Evolutionary conservation across 2,329 filamentous ascomycete species (phyloP), one percentile per base, ranked within the genome.

Genomic region (Alternaria arborescens): DNA sequence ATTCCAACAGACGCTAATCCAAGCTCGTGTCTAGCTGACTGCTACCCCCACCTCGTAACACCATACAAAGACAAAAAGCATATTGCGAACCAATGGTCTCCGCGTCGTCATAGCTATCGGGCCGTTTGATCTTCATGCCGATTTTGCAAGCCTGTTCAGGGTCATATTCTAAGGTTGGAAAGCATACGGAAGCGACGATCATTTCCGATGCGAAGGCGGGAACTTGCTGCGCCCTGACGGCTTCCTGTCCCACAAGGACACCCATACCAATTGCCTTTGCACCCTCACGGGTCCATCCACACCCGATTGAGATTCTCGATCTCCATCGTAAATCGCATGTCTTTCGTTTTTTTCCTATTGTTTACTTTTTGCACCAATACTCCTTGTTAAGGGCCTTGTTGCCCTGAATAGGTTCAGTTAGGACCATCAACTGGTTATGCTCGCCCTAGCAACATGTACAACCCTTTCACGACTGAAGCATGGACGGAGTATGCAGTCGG

Each of bases 401-500:
- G 8, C 32, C 40, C 40, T 50, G 30, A 8, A 7, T 16, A 24
- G 5, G 24, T 7, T 38, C 43, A 16, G 40, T 8, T 24, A 20
- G 52, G 32, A 14, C 42, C n/a, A 18, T 55, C 30, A 40, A 16
- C 8, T 7, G 16, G 38, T n/a, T 12, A 55, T 46, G 20, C 34
- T 32, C 24, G 11, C 22, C 24, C 40, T 22, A 16, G 20, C 42
- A 51, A 26, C 18, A 56, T 63, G 52, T 43, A 34, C 26, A 60
- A 53, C 24, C 57, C 61, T 7, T 60, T 60, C 42, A 55, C 59
- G 36, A 53, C 41, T 8, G 57, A 61, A 41, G 57, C 57, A 24
- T 63, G 61, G 61, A 60, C 48, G 26, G 61, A 63, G 38, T 63
- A 63, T 51, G 57, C 40, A n/a, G 32, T 63, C 26, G 61, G 61